A percentile compares a stretch with the other conserved stretches of the same genome.
Conservation (phyloP, 2,329 filamentous ascomycete species). For the Phaeosphaeriaceae sp. region DNA sequence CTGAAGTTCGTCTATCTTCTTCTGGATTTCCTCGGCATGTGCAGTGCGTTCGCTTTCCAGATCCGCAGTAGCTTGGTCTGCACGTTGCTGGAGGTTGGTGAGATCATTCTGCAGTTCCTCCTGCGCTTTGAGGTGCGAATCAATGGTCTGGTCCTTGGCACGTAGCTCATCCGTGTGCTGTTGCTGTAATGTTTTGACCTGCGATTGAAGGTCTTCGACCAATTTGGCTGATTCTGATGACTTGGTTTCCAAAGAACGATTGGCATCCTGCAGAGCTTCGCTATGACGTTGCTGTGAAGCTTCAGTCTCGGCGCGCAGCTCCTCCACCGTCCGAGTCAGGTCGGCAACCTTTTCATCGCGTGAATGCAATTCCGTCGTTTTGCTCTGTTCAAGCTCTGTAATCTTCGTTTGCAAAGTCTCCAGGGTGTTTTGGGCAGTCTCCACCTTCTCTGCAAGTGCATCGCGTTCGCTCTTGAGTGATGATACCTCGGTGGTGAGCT, state of each 20-base stretch:
- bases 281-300: conserved; percentile 29
- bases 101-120: conserved; percentile 37
- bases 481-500: conserved; percentile 31
- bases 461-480: conserved; percentile 35
- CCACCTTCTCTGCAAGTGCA: conserved; percentile 26
- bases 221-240: conserved; percentile 38
- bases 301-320: conserved; percentile 30
- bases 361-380: conserved; percentile 31
- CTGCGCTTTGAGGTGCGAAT: conserved; percentile 27
- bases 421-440: conserved; percentile 30
- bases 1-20: conserved; percentile 39
- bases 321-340: conserved; percentile 34
- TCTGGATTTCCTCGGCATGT: conserved; percentile 31
- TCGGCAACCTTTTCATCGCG: conserved; percentile 39
- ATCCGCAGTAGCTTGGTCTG: conserved; percentile 34
- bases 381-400: conserved; percentile 35
- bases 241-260: conserved; percentile 34
- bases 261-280: conserved; percentile 32
- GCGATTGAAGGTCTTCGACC: conserved; percentile 42
- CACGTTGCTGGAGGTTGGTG: conserved; percentile 35
- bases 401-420: conserved; percentile 37
- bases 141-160: conserved; percentile 40
- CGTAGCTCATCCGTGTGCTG: conserved; percentile 42
- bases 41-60: conserved; percentile 40
- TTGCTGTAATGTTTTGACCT: conserved; percentile 37